These are phyloP conservation scores for Mycena metata DNA, from an alignment of 768 basidiomycete genomes.

Conservation along the genomic window DNA sequence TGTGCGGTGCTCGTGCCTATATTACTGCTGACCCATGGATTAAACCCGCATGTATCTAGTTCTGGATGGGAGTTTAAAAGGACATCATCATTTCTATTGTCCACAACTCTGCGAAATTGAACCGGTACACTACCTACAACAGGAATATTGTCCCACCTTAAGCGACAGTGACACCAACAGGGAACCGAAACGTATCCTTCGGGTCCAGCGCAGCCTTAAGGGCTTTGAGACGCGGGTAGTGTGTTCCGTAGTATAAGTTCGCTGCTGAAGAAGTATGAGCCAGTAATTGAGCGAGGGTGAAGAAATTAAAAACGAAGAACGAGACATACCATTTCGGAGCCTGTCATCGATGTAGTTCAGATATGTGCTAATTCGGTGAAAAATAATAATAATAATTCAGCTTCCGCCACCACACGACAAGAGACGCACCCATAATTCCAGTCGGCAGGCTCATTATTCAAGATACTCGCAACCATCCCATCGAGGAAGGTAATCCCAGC, in stretches of 20 bases:
- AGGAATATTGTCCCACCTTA: too few species aligned
- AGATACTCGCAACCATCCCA: constrained; percentile 45
- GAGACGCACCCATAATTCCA: constrained; percentile 48
- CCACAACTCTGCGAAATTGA: too few species aligned
- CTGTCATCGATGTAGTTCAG: constrained; percentile 57
- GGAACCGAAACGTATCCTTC: constrained; percentile 31
- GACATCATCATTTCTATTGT: too few species aligned
- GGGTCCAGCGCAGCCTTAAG: constrained; percentile 27
- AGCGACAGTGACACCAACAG: constrained; percentile 21
- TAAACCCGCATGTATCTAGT: too few species aligned
- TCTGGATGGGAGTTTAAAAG: too few species aligned
- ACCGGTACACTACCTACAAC: too few species aligned
- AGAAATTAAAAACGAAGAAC: constrained; percentile 26
- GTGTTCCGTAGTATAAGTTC: constrained; percentile 29
- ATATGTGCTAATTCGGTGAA: constrained; percentile 46
- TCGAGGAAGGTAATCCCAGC: constrained; percentile 54
- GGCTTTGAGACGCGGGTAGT: constrained; percentile 21
- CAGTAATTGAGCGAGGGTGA: constrained; percentile 9
- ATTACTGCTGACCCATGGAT: too few species aligned
- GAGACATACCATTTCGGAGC: constrained; percentile 48
- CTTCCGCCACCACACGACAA: constrained; percentile 8
- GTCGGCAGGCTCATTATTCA: constrained; percentile 43
- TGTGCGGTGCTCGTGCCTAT: too few species aligned
- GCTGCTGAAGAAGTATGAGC: constrained; percentile 18
- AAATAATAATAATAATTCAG: constrained; percentile 17